Evolutionary conservation across 768 basidiomycete species (phyloP), one percentile per base, ranked within the genome.

Genomic region (Pleurotus sapidus): DNA sequence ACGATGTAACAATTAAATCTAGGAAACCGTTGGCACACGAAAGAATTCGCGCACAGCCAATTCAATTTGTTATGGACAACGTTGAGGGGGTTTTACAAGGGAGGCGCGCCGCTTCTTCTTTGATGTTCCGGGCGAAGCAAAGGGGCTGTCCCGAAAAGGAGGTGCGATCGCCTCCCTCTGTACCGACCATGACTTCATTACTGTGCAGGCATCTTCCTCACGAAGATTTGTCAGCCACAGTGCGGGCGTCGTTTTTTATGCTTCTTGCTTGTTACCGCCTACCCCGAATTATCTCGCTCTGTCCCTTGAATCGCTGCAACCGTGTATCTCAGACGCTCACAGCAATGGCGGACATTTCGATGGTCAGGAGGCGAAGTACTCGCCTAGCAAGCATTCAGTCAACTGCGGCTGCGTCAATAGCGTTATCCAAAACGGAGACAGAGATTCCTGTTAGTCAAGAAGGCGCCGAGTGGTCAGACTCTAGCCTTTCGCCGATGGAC

Each of bases 301-400:
- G n/a, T 42, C 38, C n/a, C 17, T 20, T 40, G 8, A 15, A n/a
- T 11, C 18, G 3, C 4, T 18, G 7, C 6, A n/a, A n/a, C 12
- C 20, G 39, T 18, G 9, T 39, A n/a, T 24, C 24, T 18, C 23
- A 38, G 30, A 7, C 30, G 11, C n/a, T 54, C 11, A 24, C 39
- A 15, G 11, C 9, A n/a, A 24, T 25, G 39, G 7, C 24, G 37
- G n/a, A 15, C 5, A 42, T 23, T n/a, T n/a, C 15, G 17, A n/a
- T 40, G 23, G 51, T 40, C 24, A 54, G 51, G 51, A 54, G 51
- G 24, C 51, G 51, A 11, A 54, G 51, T 42, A 54, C 51, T 25
- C 51, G 51, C 15, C 17, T 54, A 37, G 51, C 51, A 15, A 54
- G 18, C 24, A 39, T 42, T 18, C 51, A 25, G 18, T 42, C 17